Conservation (phyloP, 192 early-diverging fungal species). For the Coemansia sp. region DNA sequence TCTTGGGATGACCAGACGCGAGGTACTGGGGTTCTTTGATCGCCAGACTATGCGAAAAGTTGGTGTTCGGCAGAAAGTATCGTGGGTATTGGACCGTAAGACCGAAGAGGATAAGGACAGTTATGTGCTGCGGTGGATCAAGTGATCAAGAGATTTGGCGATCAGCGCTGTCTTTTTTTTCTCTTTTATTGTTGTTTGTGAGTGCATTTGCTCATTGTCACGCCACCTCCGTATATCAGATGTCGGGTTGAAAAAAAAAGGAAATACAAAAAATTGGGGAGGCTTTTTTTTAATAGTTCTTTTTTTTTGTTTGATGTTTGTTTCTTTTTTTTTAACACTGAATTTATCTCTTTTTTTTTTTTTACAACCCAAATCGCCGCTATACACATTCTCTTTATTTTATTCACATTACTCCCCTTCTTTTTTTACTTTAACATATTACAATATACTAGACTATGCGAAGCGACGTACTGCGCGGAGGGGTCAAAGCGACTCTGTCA, state of each 20-base stretch:
- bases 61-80: slow-evolving; percentile 69
- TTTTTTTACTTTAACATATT: not conserved
- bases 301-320: slow-evolving; percentile 3
- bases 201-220: not conserved
- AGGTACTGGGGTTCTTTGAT: slow-evolving; percentile 65
- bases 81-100: slow-evolving; percentile 63
- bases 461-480: not conserved
- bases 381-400: not conserved
- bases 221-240: not conserved
- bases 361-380: no score
- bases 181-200: not conserved
- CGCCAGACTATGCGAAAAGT: slow-evolving; percentile 64
- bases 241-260: not conserved
- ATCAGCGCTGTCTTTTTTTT: no score
- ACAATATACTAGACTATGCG: not conserved
- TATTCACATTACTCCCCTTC: not conserved
- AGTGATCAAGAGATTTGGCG: not conserved
- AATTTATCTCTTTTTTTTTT: not conserved
- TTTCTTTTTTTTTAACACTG: not conserved
- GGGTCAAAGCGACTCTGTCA: not conserved
- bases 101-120: slow-evolving; percentile 4
- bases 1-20: slow-evolving; percentile 56
- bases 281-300: not conserved
- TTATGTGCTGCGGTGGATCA: slow-evolving; percentile 23
- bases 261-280: not conserved